Base-by-base conservation (phyloP, 495 filamentous ascomycete genomes). In the Trichoderma asperelloides region DNA sequence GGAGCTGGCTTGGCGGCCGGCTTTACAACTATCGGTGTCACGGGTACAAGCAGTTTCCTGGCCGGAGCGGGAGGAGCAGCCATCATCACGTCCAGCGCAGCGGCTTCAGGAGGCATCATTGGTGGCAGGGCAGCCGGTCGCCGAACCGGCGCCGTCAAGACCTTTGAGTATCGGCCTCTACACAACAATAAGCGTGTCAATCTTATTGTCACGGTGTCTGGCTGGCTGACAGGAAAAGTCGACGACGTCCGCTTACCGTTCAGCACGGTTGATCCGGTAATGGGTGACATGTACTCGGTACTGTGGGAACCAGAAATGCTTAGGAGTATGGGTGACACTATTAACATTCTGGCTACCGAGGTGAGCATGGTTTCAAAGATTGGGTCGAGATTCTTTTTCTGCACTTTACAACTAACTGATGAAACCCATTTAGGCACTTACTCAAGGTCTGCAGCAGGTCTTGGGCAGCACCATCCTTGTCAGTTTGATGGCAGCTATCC, bases 221-320 rank as follows among this genome's bases (percentile, higher is more conserved):
- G 95, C 13, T 99, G 95, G 95, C 96, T 99, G 93, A 97, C 90
- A 51, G 94, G 95, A 67, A 97, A 96, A 74, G 87, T 96, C 47
- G 95, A 99, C 76, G 95, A 99, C 76, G 93, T 98, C 47, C 90
- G 95, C 67, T 75, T 99, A 68, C 95, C 95, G 16, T 99, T 87
- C 76, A 96, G 91, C 78, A 99, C 95, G 2, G 88, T 99, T 3
- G 93, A 98, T 76, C 93, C 95, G 0, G 86, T 97, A 68, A 98
- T 99, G 95, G 95, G 95, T 40, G 95, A 99, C 78, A 85, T 99
- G 25, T 99, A 98, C 78, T 98, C 96, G 0, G 88, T 99, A 11
- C 81, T 94, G 65, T 99, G 96, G 96, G 95, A 99, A 76, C 96
- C 95, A 4, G 95, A 99, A 70, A 96, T 99, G 93, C 84, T 99